These are phyloP conservation scores for Coelastrella sp. DNA, from an alignment of 139 green algal genomes.

Conservation along the genomic window DNA sequence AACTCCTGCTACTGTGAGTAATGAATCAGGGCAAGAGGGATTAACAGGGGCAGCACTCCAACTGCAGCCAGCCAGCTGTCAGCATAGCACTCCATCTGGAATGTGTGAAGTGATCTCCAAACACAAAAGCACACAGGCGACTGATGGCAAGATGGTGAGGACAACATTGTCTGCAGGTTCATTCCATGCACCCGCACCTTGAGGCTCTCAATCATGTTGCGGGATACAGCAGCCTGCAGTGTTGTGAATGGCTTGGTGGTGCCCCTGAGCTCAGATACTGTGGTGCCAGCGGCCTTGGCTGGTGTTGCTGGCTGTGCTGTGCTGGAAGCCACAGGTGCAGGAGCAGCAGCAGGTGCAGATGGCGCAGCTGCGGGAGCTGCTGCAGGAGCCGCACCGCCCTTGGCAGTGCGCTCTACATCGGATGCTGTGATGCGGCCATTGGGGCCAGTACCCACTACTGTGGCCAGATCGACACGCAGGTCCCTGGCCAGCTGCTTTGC, in stretches of 20 bases:
- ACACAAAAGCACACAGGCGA: too few relatives aligned
- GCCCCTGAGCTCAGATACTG: slow-evolving; percentile 85
- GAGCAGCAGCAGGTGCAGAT: slow-evolving; percentile 57
- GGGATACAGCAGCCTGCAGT: slow-evolving; percentile 91
- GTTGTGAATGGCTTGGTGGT: slow-evolving; percentile 91
- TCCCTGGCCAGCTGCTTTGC: slow-evolving; percentile 99
- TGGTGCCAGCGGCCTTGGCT: slow-evolving; percentile 58
- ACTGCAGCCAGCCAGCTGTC: too few relatives aligned
- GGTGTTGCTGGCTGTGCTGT: slow-evolving; percentile 50
- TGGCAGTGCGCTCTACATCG: slow-evolving; percentile 88
- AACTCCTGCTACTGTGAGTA: slow-evolving; percentile 40
- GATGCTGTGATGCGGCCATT: slow-evolving; percentile 93
- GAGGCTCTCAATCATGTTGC: slow-evolving; percentile 96
- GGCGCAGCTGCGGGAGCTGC: slow-evolving; percentile 57
- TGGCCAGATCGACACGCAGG: slow-evolving; percentile 87
- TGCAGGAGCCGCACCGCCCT: slow-evolving; percentile 60
- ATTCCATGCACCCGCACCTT: slow-evolving; percentile 79
- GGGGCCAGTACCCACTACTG: slow-evolving; percentile 87
- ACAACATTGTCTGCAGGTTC: neutral
- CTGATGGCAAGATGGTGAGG: too few relatives aligned
- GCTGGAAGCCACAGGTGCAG: slow-evolving; percentile 54
- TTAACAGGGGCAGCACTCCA: slow-evolving; percentile 47
- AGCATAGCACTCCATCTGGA: too few relatives aligned
- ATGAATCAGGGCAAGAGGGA: slow-evolving; percentile 33
- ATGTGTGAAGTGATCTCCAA: too few relatives aligned